Evolutionary conservation across 1,139 yeast genomes (phyloP), one percentile per base, ranked within the genome.

Genomic region (Debaryomycetaceae sp.): DNA sequence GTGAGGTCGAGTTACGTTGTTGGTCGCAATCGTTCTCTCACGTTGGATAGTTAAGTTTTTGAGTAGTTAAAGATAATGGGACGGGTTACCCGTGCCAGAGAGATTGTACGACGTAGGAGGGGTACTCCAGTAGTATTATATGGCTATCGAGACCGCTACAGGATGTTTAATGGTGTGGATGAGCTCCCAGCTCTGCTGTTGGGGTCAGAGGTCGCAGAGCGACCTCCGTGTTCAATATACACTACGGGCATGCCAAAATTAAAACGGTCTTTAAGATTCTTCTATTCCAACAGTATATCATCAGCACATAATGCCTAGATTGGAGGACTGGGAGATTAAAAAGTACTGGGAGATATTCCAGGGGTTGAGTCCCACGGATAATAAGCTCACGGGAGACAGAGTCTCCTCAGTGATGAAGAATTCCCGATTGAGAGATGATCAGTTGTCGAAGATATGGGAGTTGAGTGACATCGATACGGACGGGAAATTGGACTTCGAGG

Each of bases 271-370:
- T 19, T 14, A 16, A 38, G n/a, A n/a, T n/a, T n/a, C 26, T 22
- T 11, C 11, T 11, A 22, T 8, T 22, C 26, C 7, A 22, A 8
- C 26, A 22, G 7, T 22, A 8, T 8, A 8, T 8, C 11, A 22
- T 11, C 26, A 22, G 7, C 26, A 11, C 7, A 22, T 26, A 11
- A 70, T 71, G 76, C 83, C 83, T 32, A 82, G 86, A 50, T 70
- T 89, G 47, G 96, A 88, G 63, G 95, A 89, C 54, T 87, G 95
- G 83, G 98, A 91, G 63, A 88, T 91, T 52, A 86, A 87, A 58
- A 89, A 91, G 66, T 92, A 88, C 71, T 92, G 98, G 98, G 96
- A 92, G 63, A 89, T 92, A 41, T 92, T 92, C 70, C 82, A 86
- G 50, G 96, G 96, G 7, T 76, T 92, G 52, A 78, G 79, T 47